Base-by-base conservation (phyloP, 257 asterid genomes). In the Nicotiana tomentosiformis region DNA sequence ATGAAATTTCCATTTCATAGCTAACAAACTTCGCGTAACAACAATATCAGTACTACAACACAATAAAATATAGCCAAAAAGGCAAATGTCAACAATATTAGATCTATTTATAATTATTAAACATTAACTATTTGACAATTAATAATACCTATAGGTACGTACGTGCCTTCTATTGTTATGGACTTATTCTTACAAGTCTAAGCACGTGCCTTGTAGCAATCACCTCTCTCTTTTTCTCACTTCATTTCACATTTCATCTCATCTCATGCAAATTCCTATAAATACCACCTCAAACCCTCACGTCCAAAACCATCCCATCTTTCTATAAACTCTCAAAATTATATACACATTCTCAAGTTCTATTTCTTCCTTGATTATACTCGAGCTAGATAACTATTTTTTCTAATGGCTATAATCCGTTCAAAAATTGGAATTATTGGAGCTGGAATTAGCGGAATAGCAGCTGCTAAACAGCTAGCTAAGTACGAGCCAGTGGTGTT, bases 391-490 rank as follows among this genome's bases (percentile, higher is more conserved):
- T 39, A 5, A 1, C 1, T 23, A 18, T 23, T 18, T 16, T 1
- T 15, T 39, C 30, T 6, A 18, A 89, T 90, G 90, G 87, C 89
- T 5, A 51, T 49, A 20, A 46, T 84, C 77, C 77, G 29, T 62
- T 72, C 85, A 23, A 93, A 89, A 82, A 89, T 94, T 12, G 95
- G 95, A 77, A 91, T 94, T 23, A 87, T 94, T 29, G 98, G 98
- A 1, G 93, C 89, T 18, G 98, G 98, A 83, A 90, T 94, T 10
- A 94, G 98, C 61, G 98, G 98, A 85, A 39, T 94, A 80, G 95
- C 97, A 0, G 95, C 97, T 2, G 98, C 97, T 6, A 94, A 93
- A 85, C 93, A 93, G 80, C 92, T 94, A 51, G 64, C 90, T 1
- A 78, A 86, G 58, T 84, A 88, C 82, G 85, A 90, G 53, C 98